These are phyloP conservation scores for Glycine soja DNA, from an alignment of 306 rosid species.

Conservation along the genomic window DNA sequence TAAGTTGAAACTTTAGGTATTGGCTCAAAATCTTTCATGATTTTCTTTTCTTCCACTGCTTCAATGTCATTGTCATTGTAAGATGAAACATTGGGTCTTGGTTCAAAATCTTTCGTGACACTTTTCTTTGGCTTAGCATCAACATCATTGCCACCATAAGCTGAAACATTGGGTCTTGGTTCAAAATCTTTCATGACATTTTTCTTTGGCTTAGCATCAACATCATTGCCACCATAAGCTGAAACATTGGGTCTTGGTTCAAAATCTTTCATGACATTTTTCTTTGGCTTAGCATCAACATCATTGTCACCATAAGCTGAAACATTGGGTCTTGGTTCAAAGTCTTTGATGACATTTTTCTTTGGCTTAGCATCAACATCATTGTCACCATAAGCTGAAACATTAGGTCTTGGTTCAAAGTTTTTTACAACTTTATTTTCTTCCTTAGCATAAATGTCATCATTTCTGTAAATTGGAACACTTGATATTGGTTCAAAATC, in stretches of 20 bases:
- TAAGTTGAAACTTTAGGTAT: slow-evolving; percentile 3
- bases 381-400: not conserved
- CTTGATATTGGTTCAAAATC: not conserved
- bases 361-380: not conserved
- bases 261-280: not conserved
- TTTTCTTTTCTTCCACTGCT: not conserved
- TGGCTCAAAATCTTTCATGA: not conserved
- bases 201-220: no score
- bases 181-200: slow-evolving; percentile 37
- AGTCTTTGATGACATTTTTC: not conserved
- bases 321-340: slow-evolving; percentile 18
- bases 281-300: not conserved
- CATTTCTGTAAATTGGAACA: not conserved
- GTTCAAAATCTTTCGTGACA: slow-evolving; percentile 35
- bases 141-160: not conserved
- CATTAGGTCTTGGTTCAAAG: slow-evolving; percentile 32
- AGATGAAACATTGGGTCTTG: slow-evolving; percentile 21
- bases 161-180: slow-evolving; percentile 31
- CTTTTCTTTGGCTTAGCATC: no score
- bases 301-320: not conserved
- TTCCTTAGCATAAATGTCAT: not conserved
- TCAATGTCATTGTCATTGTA: not conserved
- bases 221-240: not conserved
- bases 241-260: slow-evolving; percentile 37
- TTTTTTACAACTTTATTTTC: not conserved